Percentiles rank a stretch among this genome's conserved stretches.
Conservation (phyloP, 495 filamentous ascomycete species). For the Trichoderma orchidacearum region DNA sequence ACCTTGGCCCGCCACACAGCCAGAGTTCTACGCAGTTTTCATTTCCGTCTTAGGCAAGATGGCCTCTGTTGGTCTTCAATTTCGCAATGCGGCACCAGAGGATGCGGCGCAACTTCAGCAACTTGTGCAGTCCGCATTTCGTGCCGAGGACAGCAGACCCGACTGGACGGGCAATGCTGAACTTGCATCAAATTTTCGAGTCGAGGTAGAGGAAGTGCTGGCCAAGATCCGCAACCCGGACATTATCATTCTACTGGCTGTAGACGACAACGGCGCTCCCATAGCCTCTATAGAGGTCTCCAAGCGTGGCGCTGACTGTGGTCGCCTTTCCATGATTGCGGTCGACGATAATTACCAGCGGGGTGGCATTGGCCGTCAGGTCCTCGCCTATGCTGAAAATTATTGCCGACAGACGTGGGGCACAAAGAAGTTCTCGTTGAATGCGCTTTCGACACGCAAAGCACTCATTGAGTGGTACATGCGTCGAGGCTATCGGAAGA, state of each 20-base stretch:
- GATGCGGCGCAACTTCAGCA: slow-evolving; percentile 1
- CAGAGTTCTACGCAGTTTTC: too few species aligned
- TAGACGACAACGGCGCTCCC: slow-evolving; percentile 4
- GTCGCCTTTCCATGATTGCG: slow-evolving; percentile 20
- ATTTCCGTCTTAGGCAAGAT: neutral
- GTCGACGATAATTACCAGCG: slow-evolving; percentile 15
- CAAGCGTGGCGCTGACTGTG: slow-evolving; percentile 7
- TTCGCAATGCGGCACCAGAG: slow-evolving; percentile 1
- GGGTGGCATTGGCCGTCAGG: slow-evolving; percentile 16
- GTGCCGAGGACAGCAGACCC: neutral
- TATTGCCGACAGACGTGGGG: slow-evolving; percentile 19
- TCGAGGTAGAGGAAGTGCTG: slow-evolving; percentile 9
- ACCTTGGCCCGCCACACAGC: too few species aligned
- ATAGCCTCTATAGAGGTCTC: slow-evolving; percentile 15
- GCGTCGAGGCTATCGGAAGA: slow-evolving; percentile 20
- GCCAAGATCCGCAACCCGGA: slow-evolving; percentile 21
- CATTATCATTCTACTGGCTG: slow-evolving; percentile 14
- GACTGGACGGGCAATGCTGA: slow-evolving; percentile 3
- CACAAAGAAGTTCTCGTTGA: slow-evolving; percentile 8
- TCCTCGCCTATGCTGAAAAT: slow-evolving; percentile 20
- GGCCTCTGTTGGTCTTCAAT: neutral
- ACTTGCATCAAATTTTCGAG: neutral
- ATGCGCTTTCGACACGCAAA: slow-evolving; percentile 22
- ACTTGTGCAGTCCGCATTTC: slow-evolving; percentile 2
- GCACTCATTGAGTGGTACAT: slow-evolving; percentile 23